Conservation (phyloP, 1,284 basidiomycete species). For the Violaceomyces palustris region DNA sequence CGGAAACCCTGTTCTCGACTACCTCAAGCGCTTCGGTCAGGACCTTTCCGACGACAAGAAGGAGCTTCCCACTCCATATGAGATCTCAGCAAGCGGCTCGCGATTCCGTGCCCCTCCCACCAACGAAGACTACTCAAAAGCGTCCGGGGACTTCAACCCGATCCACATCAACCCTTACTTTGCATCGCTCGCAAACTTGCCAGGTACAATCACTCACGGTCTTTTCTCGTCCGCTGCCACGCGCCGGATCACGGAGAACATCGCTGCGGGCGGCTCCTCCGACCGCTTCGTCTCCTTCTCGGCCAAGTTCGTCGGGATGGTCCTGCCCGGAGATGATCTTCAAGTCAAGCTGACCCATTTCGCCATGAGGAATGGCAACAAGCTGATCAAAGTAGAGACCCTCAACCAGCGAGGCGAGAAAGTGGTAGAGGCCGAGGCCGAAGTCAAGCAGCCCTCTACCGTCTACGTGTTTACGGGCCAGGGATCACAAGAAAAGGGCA, state of each 20-base stretch:
- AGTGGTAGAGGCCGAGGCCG: slow-evolving; percentile 82
- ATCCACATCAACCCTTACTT: slow-evolving; percentile 98
- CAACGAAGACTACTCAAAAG: slow-evolving; percentile 86
- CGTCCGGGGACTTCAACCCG: slow-evolving; percentile 90
- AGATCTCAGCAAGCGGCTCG: too few species aligned
- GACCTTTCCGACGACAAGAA: too few species aligned
- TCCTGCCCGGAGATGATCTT: slow-evolving; percentile 83
- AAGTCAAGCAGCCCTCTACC: slow-evolving; percentile 73
- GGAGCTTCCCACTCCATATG: too few species aligned
- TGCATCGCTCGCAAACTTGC: slow-evolving; percentile 82
- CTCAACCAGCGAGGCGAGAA: slow-evolving; percentile 77
- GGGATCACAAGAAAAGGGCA: slow-evolving; percentile 92
- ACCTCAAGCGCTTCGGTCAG: too few species aligned
- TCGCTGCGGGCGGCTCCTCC: slow-evolving; percentile 84
- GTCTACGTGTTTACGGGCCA: slow-evolving; percentile 97
- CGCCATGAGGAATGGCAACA: slow-evolving; percentile 48
- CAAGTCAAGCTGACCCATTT: slow-evolving; percentile 65
- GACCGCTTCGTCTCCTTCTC: slow-evolving; percentile 58
- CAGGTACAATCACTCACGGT: slow-evolving; percentile 93
- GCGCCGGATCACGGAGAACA: too few species aligned
- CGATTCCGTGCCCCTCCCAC: slow-evolving; percentile 59
- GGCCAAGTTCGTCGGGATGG: slow-evolving; percentile 79
- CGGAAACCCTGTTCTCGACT: too few species aligned
- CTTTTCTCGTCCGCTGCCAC: slow-evolving; percentile 95
- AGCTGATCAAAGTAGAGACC: slow-evolving; percentile 83